Base-by-base conservation (phyloP, 495 filamentous ascomycete species). In the Penicillium ochrochloron region DNA sequence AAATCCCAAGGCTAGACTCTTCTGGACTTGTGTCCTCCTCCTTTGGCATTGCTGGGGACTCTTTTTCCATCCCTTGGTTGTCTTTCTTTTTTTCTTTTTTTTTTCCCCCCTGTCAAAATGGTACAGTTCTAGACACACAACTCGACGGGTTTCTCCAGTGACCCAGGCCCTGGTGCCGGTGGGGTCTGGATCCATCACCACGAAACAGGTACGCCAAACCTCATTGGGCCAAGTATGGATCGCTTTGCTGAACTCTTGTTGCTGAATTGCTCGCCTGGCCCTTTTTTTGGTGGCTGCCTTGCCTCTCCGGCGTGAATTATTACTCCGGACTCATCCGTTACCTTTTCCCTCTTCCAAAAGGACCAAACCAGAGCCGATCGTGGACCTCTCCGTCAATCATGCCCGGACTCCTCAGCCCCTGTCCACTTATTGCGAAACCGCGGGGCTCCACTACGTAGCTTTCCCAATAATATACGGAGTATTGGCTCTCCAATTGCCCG, bases 401-500 rank as follows among this genome's bases (percentile, higher is more conserved):
- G 44, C 10, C 19, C 31, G 58, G 62, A 50, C 57, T 35, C 41
- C 33, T 64, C 56, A 62, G 60, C 51, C 51, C 21, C 25, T 42
- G 27, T n/a, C 44, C 41, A 57, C 41, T 62, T n/a, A 57, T 62
- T 62, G 29, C 53, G 60, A 62, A 62, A 62, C 60, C 60, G 60
- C 53, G 41, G 60, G 34, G 37, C 37, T 39, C n/a, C 60, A 27
- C 46, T 23, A 25, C 19, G 8, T 17, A 14, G 12, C 46, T 29
- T 6, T 9, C 11, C 25, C 14, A 41, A 41, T 41, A 41, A 41
- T 41, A 15, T 41, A 41, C 35, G n/a, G 17, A 19, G 41, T 19
- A 7, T 2, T 17, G 23, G 12, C 12, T 51, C 23, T 29, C 23
- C 48, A 29, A 51, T 27, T 27, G 12, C 14, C 25, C 8, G 3